Base-by-base conservation (phyloP, 441 rosid genomes). In the Euphorbia celastroides region DNA sequence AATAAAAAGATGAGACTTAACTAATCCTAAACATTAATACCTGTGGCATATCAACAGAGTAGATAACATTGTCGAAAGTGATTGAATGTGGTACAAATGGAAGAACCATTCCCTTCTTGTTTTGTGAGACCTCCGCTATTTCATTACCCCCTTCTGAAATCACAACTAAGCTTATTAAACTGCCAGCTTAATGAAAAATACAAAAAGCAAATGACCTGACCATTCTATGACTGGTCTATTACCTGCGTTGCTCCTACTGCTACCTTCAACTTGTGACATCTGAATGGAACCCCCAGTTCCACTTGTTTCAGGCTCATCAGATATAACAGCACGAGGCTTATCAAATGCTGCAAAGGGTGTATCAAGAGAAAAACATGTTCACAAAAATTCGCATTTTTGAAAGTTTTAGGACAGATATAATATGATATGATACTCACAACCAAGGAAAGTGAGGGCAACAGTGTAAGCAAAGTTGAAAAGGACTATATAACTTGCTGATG, bases 41-140 rank as follows among this genome's bases (percentile, higher is more conserved):
- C 92, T 77, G 74, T 46, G 96, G 97, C 92, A 90, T 83, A 71
- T 87, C 89, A 27, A 87, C 82, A 13, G 86, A 79, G 78, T 90
- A 90, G 67, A 64, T 51, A 68, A 87, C 71, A 10, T 82, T 67
- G 65, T 84, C 83, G 19, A 90, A 88, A 22, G 90, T 79, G 23
- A 91, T 75, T 5, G 86, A 88, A 76, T 81, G 88, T 31, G 88
- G 95, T 72, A 84, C 82, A 66, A 93, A 93, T 42, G 99, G 96
- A 77, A 93, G 92, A 71, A 91, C 84, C 93, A 88, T 88, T 75
- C 96, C 96, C 65, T 82, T 88, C 75, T 74, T 79, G 23, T 70
- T 69, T 12, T 56, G 46, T 8, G 64, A 50, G 0, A 65, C 72
- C 63, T 72, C 78, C 12, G 55, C 73, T 8, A 28, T 32, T 36